A percentile compares a stretch with the other conserved stretches of the same genome.
Evolutionary conservation across 225 moss, liverwort and hornwort species (phyloP).

Genomic region (Neckera pumila): DNA sequence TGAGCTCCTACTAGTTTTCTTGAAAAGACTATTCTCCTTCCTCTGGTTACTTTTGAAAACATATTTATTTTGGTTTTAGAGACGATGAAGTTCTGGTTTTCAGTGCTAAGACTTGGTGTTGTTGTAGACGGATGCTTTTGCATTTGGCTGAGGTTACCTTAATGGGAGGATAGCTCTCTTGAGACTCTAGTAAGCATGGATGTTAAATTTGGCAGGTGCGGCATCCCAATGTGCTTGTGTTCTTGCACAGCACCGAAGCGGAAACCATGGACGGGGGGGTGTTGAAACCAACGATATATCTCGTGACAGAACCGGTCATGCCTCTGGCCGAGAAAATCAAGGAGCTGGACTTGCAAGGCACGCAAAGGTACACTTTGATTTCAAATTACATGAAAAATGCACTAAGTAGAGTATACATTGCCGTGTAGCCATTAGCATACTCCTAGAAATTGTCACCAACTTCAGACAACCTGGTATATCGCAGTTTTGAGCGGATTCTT

Average conservation of each 20-base stretch:
- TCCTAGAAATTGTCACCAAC: not conserved
- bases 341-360: constrained; percentile 88
- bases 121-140: not conserved
- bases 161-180: not conserved
- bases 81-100: not conserved
- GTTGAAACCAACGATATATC: constrained; percentile 67
- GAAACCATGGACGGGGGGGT: constrained; percentile 63
- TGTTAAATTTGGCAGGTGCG: constrained; percentile 58
- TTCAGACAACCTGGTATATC: not conserved
- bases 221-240: constrained; percentile 88
- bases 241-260: constrained; percentile 78
- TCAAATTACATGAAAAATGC: not conserved
- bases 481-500: not conserved
- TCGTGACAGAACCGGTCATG: constrained; percentile 93
- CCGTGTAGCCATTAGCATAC: not conserved
- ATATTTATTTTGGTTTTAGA: not conserved
- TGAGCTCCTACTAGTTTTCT: not conserved
- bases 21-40: not conserved
- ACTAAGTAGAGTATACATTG: not conserved
- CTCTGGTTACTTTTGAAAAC: not conserved
- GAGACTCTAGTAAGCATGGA: not conserved
- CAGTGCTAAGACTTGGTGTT: not conserved
- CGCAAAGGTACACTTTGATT: constrained; percentile 42
- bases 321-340: constrained; percentile 79
- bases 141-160: not conserved